Evolutionary conservation across 805 yeast species (phyloP).

Genomic region (Saturnispora saitoi): DNA sequence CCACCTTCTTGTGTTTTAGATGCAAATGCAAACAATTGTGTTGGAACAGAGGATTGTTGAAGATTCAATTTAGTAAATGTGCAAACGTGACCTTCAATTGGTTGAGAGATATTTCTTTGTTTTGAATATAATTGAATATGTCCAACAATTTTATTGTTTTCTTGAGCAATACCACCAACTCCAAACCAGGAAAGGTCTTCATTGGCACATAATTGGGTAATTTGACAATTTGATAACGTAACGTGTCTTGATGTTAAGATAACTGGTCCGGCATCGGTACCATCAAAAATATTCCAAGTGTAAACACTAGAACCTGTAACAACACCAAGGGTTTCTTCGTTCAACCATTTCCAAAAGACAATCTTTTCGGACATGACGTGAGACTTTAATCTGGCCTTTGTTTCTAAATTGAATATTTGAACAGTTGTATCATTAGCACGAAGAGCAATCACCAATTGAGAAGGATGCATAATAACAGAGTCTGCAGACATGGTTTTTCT

Average conservation of each 20-base stretch:
- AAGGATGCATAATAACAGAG: conserved; percentile 93
- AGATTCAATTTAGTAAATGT: conserved; percentile 71
- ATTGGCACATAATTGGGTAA: conserved; percentile 83
- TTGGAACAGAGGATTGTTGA: conserved; percentile 64
- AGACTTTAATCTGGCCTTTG: conserved; percentile 84
- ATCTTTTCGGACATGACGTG: conserved; percentile 82
- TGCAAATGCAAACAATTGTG: conserved; percentile 88
- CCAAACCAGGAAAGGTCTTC: conserved; percentile 86
- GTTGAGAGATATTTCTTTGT: conserved; percentile 87
- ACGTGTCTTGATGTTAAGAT: conserved; percentile 79
- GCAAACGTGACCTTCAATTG: conserved; percentile 96
- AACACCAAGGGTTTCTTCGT: conserved; percentile 64
- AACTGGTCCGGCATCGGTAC: conserved; percentile 72
- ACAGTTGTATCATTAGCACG: conserved; percentile 95
- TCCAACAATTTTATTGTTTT: conserved; percentile 90
- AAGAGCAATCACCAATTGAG: conserved; percentile 79
- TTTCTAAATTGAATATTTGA: conserved; percentile 83
- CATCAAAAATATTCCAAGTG: conserved; percentile 79
- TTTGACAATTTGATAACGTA: conserved; percentile 68
- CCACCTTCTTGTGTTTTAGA: conserved; percentile 80
- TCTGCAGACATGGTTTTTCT: conserved; percentile 96
- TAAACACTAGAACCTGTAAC: conserved; percentile 70
- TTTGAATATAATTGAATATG: conserved; percentile 88
- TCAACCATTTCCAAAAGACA: conserved; percentile 92
- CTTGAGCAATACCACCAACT: conserved; percentile 89